Evolutionary conservation across 768 basidiomycete genomes (phyloP).

Genomic region (Psilocybe cubensis): DNA sequence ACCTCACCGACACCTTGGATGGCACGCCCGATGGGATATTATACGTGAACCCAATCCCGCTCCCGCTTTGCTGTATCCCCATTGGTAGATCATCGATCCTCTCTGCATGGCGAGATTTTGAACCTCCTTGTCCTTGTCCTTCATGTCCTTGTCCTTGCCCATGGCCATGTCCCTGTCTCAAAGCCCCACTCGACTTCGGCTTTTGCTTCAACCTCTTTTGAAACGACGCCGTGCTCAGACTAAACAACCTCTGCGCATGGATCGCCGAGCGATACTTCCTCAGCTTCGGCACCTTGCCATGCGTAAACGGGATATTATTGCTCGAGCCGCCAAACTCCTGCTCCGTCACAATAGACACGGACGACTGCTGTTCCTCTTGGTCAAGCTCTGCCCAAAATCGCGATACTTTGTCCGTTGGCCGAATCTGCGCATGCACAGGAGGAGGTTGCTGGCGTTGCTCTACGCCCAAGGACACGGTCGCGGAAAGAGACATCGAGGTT

Average conservation of each 20-base stretch:
- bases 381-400: constrained; percentile 53
- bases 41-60: constrained; percentile 57
- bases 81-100: constrained; percentile 41
- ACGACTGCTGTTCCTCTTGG: constrained; percentile 32
- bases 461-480: no score
- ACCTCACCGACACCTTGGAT: constrained; percentile 24
- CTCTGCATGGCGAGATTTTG: constrained; percentile 24
- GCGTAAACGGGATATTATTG: constrained; percentile 20
- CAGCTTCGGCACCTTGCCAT: constrained; percentile 39
- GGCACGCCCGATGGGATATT: constrained; percentile 30
- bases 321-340: constrained; percentile 25
- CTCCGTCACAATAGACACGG: constrained; percentile 16
- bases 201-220: constrained; percentile 46
- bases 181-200: constrained; percentile 36
- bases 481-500: neutral
- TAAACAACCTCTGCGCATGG: constrained; percentile 30
- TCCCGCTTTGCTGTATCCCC: constrained; percentile 50
- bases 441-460: no score
- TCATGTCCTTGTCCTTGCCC: neutral
- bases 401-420: constrained; percentile 25
- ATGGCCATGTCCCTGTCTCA: constrained; percentile 19
- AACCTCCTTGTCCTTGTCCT: no score
- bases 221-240: constrained; percentile 34
- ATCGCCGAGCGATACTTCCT: constrained; percentile 42
- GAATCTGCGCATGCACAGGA: no score